A percentile compares a stretch with the other conserved stretches of the same genome.
These are phyloP conservation scores for Wallacemonas sp. DNA, from an alignment of 208 protist genomes.

Conservation along the genomic window DNA sequence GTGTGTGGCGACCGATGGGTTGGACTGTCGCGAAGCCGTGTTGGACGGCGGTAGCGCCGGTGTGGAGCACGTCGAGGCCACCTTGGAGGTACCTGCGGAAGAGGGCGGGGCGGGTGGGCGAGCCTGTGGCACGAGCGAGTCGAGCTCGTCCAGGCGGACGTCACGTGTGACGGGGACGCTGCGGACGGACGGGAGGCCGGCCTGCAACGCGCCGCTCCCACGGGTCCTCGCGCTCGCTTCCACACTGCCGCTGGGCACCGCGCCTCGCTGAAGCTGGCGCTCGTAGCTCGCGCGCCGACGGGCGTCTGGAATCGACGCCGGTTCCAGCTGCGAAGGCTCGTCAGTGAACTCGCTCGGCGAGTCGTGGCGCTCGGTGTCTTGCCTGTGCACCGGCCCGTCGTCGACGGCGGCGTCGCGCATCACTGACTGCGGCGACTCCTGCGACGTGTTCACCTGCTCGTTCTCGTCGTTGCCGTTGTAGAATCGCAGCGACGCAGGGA, in stretches of 20 bases:
- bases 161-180: neutral
- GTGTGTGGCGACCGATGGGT: too few relatives aligned
- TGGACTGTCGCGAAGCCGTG: too few relatives aligned
- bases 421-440: too few relatives aligned
- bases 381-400: too few relatives aligned
- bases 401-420: too few relatives aligned
- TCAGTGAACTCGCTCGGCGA: neutral
- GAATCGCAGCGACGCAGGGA: too few relatives aligned
- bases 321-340: neutral
- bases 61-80: neutral
- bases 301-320: neutral
- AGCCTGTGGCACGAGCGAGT: neutral
- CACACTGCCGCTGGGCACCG: too few relatives aligned
- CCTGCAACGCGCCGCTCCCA: too few relatives aligned
- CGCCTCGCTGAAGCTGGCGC: neutral
- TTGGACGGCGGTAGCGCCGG: neutral
- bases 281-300: neutral
- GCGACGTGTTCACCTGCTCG: too few relatives aligned
- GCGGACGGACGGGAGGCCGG: neutral
- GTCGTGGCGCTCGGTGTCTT: too few relatives aligned
- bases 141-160: conserved; percentile 2
- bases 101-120: neutral
- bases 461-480: too few relatives aligned
- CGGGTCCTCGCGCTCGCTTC: too few relatives aligned
- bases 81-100: neutral